These are phyloP conservation scores for Paraphaeosphaeria minitans DNA, from an alignment of 2,329 filamentous ascomycete species.

Conservation along the genomic window DNA sequence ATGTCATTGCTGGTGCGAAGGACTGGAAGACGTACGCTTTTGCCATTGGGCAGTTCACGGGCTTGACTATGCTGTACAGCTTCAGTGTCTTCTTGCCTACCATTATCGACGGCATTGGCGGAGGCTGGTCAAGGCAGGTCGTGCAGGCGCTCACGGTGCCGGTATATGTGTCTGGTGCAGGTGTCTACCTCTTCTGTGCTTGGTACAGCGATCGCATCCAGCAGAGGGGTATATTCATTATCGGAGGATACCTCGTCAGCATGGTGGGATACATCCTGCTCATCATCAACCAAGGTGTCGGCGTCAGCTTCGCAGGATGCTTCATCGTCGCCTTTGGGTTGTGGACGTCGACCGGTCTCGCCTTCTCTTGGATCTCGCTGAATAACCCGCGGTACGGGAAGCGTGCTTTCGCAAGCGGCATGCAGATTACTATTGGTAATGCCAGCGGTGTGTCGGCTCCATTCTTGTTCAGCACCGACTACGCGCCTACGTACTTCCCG, in stretches of 20 bases:
- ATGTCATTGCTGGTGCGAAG: conserved; percentile 55
- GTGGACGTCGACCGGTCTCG: conserved; percentile 18
- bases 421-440: conserved; percentile 38
- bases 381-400: conserved; percentile 29
- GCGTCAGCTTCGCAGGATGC: conserved; percentile 16
- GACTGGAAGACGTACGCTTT: conserved; percentile 39
- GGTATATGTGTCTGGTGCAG: conserved; percentile 34
- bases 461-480: conserved; percentile 25
- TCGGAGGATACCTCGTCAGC: conserved; percentile 41
- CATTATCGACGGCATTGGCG: conserved; percentile 34
- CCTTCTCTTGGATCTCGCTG: conserved; percentile 21
- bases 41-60: conserved; percentile 54
- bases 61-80: conserved; percentile 31
- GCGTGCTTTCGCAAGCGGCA: conserved; percentile 17
- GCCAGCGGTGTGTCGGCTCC: conserved; percentile 36
- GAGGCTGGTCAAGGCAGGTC: conserved; percentile 26
- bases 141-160: conserved; percentile 41
- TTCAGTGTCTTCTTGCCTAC: conserved; percentile 37
- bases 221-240: conserved; percentile 33
- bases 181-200: conserved; percentile 30
- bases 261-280: conserved; percentile 56
- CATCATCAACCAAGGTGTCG: conserved; percentile 8
- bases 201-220: conserved; percentile 34
- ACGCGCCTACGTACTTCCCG: conserved; percentile 23
- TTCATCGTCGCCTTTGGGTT: conserved; percentile 25